phyloP scores from a whole-genome alignment of 805 yeast genomes.

The Yarrowia bubula region DNA sequence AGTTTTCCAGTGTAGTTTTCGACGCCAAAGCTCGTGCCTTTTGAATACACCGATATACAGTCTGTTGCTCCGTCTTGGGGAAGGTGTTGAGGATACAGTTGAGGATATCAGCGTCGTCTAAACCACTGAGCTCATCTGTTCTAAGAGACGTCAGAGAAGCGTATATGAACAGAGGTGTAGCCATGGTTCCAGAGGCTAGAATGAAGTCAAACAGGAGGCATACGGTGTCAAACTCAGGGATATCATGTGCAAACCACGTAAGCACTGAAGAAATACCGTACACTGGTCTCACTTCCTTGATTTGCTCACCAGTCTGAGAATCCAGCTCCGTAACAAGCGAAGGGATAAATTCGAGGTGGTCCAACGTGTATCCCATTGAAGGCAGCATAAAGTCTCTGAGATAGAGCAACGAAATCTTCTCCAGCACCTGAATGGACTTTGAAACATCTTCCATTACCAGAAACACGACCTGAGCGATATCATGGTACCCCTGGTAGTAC shows the following conservation, averaged over 20 bases:
- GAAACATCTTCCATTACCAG: slow-evolving; percentile 47
- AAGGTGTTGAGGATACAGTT: slow-evolving; percentile 37
- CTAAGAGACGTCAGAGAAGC: slow-evolving; percentile 50
- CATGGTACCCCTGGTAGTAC: slow-evolving; percentile 94
- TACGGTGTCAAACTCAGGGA: slow-evolving; percentile 49
- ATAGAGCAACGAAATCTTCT: slow-evolving; percentile 55
- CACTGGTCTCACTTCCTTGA: slow-evolving; percentile 49
- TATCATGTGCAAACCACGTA: slow-evolving; percentile 76
- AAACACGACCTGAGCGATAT: slow-evolving; percentile 67
- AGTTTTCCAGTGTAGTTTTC: slow-evolving; percentile 10
- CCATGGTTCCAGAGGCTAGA: slow-evolving; percentile 55
- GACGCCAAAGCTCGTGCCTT: slow-evolving; percentile 1
- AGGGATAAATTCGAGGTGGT: slow-evolving; percentile 66
- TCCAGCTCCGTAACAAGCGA: slow-evolving; percentile 55
- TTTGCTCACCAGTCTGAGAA: slow-evolving; percentile 19
- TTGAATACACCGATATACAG: slow-evolving; percentile 2
- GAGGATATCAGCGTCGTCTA: slow-evolving; percentile 43
- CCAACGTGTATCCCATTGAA: slow-evolving; percentile 61
- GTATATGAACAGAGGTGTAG: slow-evolving; percentile 59
- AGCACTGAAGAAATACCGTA: slow-evolving; percentile 75
- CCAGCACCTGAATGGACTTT: slow-evolving; percentile 45
- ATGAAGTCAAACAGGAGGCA: slow-evolving; percentile 68
- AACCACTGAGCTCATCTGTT: slow-evolving; percentile 46
- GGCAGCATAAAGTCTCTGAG: slow-evolving; percentile 85
- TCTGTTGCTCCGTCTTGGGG: background rate